phyloP scores from a whole-genome alignment of 345 rosid genomes.

The Luvunga scandens region DNA sequence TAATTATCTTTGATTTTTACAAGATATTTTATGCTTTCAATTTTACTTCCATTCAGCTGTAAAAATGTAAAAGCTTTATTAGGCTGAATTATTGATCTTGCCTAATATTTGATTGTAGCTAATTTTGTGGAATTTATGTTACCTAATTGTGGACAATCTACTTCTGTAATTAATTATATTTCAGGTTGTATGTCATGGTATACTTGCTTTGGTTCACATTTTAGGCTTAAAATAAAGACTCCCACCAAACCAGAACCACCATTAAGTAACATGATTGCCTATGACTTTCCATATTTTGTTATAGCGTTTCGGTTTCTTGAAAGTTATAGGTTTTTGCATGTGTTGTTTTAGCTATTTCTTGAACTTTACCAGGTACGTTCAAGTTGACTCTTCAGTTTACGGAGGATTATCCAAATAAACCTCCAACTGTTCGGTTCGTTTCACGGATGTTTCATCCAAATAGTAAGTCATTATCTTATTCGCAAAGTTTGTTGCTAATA shows the following conservation, averaged over 20 bases:
- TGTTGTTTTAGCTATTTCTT: neutral
- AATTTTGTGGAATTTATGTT: neutral
- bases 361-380: slow-evolving; percentile 48
- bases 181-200: neutral
- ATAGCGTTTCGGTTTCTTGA: neutral
- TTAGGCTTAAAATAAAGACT: neutral
- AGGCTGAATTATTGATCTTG: neutral
- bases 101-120: neutral
- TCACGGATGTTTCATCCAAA: slow-evolving; percentile 71
- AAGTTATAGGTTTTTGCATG: neutral
- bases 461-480: slow-evolving; percentile 37
- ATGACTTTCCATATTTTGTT: neutral
- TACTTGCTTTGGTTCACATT: neutral
- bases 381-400: slow-evolving; percentile 59
- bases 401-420: slow-evolving; percentile 70
- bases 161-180: no score
- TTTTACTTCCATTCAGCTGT: neutral
- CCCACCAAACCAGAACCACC: neutral
- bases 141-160: neutral
- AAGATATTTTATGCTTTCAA: neutral
- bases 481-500: neutral
- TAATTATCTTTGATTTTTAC: neutral
- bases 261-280: neutral
- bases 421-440: slow-evolving; percentile 65
- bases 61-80: neutral